Evolutionary conservation across 495 filamentous ascomycete genomes (phyloP), one percentile per base, ranked within the genome.

Genomic region (Penicillium steckii): DNA sequence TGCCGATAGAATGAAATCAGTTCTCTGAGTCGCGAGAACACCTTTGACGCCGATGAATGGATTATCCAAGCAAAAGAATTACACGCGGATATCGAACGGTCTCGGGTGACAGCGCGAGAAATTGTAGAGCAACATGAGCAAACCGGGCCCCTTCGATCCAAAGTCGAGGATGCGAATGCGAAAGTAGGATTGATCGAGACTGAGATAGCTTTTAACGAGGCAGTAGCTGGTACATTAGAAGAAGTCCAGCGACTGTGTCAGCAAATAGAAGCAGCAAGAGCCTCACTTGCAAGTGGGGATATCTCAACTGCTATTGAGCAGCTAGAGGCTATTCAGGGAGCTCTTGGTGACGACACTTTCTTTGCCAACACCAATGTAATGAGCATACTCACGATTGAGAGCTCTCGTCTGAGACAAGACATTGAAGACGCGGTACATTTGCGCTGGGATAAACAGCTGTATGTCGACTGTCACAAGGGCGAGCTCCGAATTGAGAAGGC

Each of bases 1-100:
- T 2, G 17, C 8, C 4, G n/a, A 32, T 56, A 91, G 87, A 73
- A 75, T 48, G 83, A 90, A 52, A 86, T 96, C 32, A 85, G 83
- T 46, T 66, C 73, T 21, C 77, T 89, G 32, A 93, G 90, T 74
- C 80, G 82, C 32, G 82, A 87, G 40, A 86, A 82, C 33, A 84
- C 85, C 37, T 81, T 86, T 18, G 88, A 94, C 61, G 85, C 94
- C 55, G 85, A 90, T 61, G 76, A 83, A 53, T 97, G 92, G 92
- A 87, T 94, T 48, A 67, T 76, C 18, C 88, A 92, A 66, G 90
- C 91, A 26, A 87, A 87, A 65, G 82, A 86, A 44, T 81, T 95
- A n/a, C 87, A 90, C 60, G 77, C 80, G 25, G 92, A 96, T 57
- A 89, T 97, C 51, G 79, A 88, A 57, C 77, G 78, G 27, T 88